Conservation (phyloP, 164 flowering plant genomes). For the Sextonia rubra region DNA sequence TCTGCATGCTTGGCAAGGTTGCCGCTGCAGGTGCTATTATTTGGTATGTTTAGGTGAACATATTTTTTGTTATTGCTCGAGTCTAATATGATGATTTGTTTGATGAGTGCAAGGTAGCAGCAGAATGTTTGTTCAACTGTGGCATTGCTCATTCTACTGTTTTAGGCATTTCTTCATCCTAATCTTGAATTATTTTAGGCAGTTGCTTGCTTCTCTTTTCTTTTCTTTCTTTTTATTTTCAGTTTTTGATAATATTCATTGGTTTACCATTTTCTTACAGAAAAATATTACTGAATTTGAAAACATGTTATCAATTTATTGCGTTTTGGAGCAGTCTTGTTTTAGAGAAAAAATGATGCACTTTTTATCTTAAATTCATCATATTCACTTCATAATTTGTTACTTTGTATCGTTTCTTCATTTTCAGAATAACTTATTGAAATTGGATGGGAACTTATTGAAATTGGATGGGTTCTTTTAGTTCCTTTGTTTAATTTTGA, state of each 20-base stretch:
- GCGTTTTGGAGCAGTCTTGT: background rate
- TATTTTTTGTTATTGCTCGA: background rate
- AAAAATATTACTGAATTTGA: too few relatives aligned
- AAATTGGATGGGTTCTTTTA: background rate
- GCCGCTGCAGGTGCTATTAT: constrained; percentile 98
- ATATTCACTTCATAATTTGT: too few relatives aligned
- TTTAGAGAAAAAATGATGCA: background rate
- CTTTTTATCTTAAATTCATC: too few relatives aligned
- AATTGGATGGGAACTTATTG: background rate
- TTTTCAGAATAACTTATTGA: background rate
- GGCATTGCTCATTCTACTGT: too few relatives aligned
- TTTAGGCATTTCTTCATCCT: background rate
- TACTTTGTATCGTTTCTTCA: background rate
- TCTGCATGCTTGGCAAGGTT: constrained; percentile 92
- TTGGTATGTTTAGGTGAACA: constrained; percentile 46
- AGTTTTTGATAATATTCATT: too few relatives aligned
- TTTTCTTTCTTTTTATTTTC: background rate
- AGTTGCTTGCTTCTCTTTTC: background rate
- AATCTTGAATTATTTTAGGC: too few relatives aligned
- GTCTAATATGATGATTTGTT: background rate
- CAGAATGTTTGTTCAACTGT: background rate
- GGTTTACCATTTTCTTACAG: background rate
- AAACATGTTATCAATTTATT: background rate
- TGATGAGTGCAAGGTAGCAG: background rate
- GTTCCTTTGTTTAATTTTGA: background rate